Percentiles rank a stretch among this genome's conserved stretches.
These are phyloP conservation scores for Tilletiopsis washingtonensis DNA, from an alignment of 1,284 basidiomycete species.

Conservation along the genomic window DNA sequence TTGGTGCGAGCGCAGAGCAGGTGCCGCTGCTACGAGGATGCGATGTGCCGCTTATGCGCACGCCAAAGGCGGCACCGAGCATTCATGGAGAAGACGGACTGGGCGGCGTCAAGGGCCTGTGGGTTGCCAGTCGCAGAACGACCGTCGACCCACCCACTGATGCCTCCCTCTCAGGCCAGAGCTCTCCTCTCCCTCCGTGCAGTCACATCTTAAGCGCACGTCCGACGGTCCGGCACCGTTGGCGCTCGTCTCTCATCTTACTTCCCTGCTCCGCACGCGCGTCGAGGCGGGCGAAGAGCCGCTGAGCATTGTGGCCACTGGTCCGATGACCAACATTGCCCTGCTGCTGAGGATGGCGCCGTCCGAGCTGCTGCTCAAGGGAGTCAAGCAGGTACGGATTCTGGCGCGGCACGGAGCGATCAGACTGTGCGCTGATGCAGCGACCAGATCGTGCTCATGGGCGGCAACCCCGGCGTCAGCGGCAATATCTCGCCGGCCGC, in stretches of 20 bases:
- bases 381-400: too few relatives aligned
- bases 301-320: conserved; percentile 30
- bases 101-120: conserved; percentile 32
- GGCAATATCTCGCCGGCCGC: conserved; percentile 27
- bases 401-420: too few relatives aligned
- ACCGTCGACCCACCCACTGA: too few relatives aligned
- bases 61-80: conserved; percentile 19
- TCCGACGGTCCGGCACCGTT: conserved; percentile 14
- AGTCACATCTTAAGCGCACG: conserved; percentile 11
- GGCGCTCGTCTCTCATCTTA: too few relatives aligned
- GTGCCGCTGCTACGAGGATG: conserved; percentile 31
- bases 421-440: too few relatives aligned
- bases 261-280: too few relatives aligned
- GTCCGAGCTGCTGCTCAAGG: conserved; percentile 1
- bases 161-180: neutral
- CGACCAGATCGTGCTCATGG: conserved; percentile 39
- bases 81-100: conserved; percentile 39
- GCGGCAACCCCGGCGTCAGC: conserved; percentile 24
- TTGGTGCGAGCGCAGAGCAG: neutral
- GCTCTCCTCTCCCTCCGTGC: neutral
- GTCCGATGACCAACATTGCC: conserved; percentile 38
- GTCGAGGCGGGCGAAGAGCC: too few relatives aligned
- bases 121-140: too few relatives aligned
- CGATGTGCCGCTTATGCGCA: conserved; percentile 29
- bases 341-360: conserved; percentile 18